phyloP scores from a whole-genome alignment of 768 basidiomycete species.

The Pisolithus sp. region DNA sequence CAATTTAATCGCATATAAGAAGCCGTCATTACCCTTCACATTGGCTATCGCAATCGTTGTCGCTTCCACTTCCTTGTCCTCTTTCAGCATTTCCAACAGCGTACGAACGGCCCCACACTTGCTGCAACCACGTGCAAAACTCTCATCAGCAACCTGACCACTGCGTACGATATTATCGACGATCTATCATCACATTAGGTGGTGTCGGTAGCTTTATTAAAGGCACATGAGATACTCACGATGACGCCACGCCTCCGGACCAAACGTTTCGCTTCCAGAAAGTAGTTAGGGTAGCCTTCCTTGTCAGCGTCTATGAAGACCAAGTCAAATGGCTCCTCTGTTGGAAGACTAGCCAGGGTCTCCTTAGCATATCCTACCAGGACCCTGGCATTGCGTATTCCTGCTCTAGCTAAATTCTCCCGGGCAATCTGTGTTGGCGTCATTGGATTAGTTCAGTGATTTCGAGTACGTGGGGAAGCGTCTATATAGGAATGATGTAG shows the following conservation, averaged over 20 bases:
- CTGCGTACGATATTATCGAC: conserved; percentile 57
- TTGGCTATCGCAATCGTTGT: conserved; percentile 46
- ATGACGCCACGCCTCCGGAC: conserved; percentile 56
- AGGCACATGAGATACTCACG: conserved; percentile 28
- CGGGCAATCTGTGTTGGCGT: conserved; percentile 40
- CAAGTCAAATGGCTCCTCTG: conserved; percentile 53
- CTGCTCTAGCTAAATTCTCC: conserved; percentile 51
- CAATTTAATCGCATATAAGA: conserved; percentile 36
- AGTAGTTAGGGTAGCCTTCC: conserved; percentile 46
- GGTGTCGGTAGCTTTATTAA: neutral
- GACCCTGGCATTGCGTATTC: conserved; percentile 44
- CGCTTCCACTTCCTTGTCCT: conserved; percentile 44
- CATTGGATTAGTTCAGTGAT: too few species aligned
- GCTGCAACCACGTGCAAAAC: conserved; percentile 22
- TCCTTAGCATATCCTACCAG: conserved; percentile 48
- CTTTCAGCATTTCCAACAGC: conserved; percentile 41
- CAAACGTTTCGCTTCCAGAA: conserved; percentile 54
- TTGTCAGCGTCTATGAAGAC: conserved; percentile 74
- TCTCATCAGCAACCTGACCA: conserved; percentile 40
- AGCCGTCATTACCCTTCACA: conserved; percentile 49
- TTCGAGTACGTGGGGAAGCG: neutral
- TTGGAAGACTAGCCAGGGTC: conserved; percentile 40
- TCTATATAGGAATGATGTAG: neutral
- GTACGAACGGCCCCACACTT: conserved; percentile 38
- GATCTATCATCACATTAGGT: conserved; percentile 29